Conservation (phyloP, 2,329 filamentous ascomycete genomes). For the Xylaria sp. region DNA sequence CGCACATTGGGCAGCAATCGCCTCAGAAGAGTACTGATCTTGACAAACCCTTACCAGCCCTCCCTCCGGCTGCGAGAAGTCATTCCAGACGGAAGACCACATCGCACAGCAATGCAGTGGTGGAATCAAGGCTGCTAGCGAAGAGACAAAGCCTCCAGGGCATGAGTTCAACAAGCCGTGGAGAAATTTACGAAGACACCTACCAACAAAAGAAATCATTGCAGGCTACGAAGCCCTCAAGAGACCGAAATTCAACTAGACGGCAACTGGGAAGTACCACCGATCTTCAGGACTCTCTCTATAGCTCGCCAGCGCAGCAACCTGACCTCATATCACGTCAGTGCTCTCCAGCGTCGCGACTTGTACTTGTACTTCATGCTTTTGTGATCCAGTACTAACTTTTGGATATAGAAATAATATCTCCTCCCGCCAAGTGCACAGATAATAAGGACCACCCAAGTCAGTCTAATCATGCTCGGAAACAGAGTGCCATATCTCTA, state of each 20-base stretch:
- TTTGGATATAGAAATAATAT: conserved; percentile 35
- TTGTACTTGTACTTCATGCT: conserved; percentile 19
- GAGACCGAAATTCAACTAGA: conserved; percentile 36
- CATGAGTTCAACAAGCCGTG: conserved; percentile 31
- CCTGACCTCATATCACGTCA: conserved; percentile 41
- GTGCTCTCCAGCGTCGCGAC: conserved; percentile 38
- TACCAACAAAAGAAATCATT: conserved; percentile 34
- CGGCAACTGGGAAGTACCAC: conserved; percentile 40
- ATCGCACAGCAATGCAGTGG: conserved; percentile 36
- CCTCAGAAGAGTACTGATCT: conserved; percentile 32
- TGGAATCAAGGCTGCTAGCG: conserved; percentile 33
- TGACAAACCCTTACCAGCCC: conserved; percentile 37
- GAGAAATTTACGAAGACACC: conserved; percentile 33
- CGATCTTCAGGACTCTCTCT: conserved; percentile 40
- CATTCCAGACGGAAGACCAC: conserved; percentile 38
- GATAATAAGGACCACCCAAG: conserved; percentile 31
- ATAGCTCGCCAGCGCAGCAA: conserved; percentile 38
- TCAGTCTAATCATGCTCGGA: conserved; percentile 39
- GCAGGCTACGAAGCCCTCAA: conserved; percentile 30
- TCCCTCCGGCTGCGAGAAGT: conserved; percentile 30
- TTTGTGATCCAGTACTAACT: conserved; percentile 35
- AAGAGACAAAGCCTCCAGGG: conserved; percentile 42
- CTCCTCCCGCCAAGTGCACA: conserved; percentile 21
- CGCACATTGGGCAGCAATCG: conserved; percentile 20
- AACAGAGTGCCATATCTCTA: conserved; percentile 44